These are phyloP conservation scores for Solanum chacoense DNA, from an alignment of 305 asterid genomes.

Conservation along the genomic window DNA sequence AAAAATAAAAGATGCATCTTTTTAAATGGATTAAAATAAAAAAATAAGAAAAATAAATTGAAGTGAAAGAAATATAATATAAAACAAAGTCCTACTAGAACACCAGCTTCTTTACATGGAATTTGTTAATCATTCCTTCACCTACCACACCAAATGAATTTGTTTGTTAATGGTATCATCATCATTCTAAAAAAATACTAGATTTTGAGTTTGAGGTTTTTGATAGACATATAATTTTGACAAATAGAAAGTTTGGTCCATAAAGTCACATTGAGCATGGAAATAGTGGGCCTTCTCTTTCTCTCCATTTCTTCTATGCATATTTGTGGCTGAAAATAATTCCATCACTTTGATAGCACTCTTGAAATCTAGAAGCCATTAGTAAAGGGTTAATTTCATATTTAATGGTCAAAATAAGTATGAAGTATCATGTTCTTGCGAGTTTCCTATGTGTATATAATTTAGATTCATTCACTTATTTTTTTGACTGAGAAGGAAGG, in stretches of 20 bases:
- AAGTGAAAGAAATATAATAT: not conserved
- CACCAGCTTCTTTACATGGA: not conserved
- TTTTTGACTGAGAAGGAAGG: not conserved
- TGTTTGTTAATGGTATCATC: not conserved
- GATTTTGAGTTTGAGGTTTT: not conserved
- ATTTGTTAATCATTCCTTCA: not conserved
- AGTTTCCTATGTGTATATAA: not conserved
- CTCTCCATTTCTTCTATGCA: not conserved
- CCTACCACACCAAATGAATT: not conserved
- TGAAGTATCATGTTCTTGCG: not conserved
- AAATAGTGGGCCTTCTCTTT: not conserved
- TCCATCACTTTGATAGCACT: not conserved
- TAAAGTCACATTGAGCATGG: not conserved
- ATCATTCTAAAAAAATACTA: not conserved
- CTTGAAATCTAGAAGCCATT: conserved; percentile 3
- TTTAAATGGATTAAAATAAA: not conserved
- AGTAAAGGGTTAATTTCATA: not conserved
- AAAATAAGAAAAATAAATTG: not conserved
- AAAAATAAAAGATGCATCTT: not conserved
- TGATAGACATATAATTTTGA: not conserved
- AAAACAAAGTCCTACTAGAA: not conserved
- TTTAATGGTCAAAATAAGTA: not conserved
- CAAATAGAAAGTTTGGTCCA: not conserved
- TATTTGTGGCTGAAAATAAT: not conserved
- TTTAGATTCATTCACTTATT: not conserved